Percentiles rank a stretch among this genome's conserved stretches.
phyloP scores from a whole-genome alignment of 768 basidiomycete species.

The Collybia sordida region DNA sequence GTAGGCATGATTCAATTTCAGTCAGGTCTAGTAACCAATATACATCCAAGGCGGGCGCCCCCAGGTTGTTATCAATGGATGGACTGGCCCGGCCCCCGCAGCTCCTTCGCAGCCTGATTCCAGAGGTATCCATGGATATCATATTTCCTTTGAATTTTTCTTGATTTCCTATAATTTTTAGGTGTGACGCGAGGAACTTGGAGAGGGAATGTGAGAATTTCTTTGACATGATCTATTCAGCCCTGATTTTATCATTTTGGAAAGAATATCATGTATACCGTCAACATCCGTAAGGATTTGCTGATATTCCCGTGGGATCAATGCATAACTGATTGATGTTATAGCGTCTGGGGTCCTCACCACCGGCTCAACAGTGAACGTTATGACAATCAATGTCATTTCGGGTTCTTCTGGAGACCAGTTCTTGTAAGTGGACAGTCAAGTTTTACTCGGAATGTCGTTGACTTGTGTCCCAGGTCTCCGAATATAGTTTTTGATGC shows the following conservation, averaged over 20 bases:
- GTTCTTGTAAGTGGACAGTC: slow-evolving; percentile 25
- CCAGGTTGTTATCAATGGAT: slow-evolving; percentile 28
- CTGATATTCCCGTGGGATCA: not conserved
- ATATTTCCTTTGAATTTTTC: not conserved
- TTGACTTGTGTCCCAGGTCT: slow-evolving; percentile 15
- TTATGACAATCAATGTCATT: slow-evolving; percentile 29
- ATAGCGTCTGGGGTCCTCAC: slow-evolving; percentile 28
- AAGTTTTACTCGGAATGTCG: not conserved
- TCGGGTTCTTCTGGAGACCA: slow-evolving; percentile 32
- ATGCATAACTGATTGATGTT: not conserved
- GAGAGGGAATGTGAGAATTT: slow-evolving; percentile 31
- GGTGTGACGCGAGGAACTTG: slow-evolving; percentile 36
- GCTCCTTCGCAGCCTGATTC: slow-evolving; percentile 31
- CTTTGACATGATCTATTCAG: not conserved
- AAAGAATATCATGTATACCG: slow-evolving; percentile 33
- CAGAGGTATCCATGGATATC: slow-evolving; percentile 16
- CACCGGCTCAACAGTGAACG: slow-evolving; percentile 23
- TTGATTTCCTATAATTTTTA: slow-evolving; percentile 2
- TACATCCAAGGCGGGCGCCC: slow-evolving; percentile 28
- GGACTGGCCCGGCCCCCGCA: slow-evolving; percentile 27
- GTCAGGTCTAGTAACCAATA: not conserved
- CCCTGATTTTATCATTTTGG: not conserved
- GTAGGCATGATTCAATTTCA: slow-evolving; percentile 8
- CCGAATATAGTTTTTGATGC: slow-evolving; percentile 33
- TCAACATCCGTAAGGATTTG: slow-evolving; percentile 29